A percentile compares a stretch with the other conserved stretches of the same genome.
These are phyloP conservation scores for Fraxinus sp. DNA, from an alignment of 305 asterid genomes.

Conservation along the genomic window DNA sequence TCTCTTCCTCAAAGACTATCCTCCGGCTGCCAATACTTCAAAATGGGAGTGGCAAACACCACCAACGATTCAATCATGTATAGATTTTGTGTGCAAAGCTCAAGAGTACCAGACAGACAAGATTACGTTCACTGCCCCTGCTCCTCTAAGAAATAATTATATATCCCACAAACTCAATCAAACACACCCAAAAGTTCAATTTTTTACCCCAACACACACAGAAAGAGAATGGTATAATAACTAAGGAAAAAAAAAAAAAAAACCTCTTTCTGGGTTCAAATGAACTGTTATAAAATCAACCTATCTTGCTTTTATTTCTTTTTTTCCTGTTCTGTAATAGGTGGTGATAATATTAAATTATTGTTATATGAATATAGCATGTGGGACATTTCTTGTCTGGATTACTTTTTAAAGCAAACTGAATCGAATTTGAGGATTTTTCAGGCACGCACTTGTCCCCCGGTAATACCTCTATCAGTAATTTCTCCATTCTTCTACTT, in stretches of 20 bases:
- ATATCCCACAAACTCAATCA: constrained; percentile 31
- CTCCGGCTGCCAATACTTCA: neutral
- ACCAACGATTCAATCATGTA: constrained; percentile 37
- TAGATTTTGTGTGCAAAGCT: constrained; percentile 38
- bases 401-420: constrained; percentile 48
- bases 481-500: constrained; percentile 12
- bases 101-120: constrained; percentile 50
- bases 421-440: constrained; percentile 76
- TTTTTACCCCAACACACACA: constrained; percentile 43
- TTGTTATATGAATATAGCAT: constrained; percentile 15
- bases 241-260: neutral
- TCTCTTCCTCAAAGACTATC: constrained; percentile 18
- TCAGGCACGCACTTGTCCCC: constrained; percentile 72
- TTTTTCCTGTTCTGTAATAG: constrained; percentile 2
- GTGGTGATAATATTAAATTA: constrained; percentile 19
- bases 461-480: constrained; percentile 17
- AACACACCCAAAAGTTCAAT: constrained; percentile 37
- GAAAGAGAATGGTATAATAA: constrained; percentile 7
- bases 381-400: constrained; percentile 22
- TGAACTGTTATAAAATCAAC: constrained; percentile 26
- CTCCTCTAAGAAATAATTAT: constrained; percentile 5
- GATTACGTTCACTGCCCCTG: constrained; percentile 57
- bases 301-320: constrained; percentile 16
- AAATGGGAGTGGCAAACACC: neutral
- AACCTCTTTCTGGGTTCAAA: constrained; percentile 28